Evolutionary conservation across 495 filamentous ascomycete genomes (phyloP).

Genomic region (Penicillium mononematosum): DNA sequence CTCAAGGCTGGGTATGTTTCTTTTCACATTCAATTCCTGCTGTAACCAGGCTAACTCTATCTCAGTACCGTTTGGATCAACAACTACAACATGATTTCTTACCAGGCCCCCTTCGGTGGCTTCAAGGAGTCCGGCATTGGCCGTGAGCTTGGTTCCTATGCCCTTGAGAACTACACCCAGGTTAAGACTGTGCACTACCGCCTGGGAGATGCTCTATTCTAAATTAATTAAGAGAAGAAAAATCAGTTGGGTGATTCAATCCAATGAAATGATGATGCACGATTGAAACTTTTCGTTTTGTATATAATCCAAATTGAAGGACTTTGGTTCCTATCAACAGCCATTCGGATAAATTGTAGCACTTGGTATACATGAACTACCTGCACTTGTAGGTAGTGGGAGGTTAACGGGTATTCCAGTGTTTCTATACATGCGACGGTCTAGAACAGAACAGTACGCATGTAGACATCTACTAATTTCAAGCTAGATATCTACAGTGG

Average conservation of each 20-base stretch:
- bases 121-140: constrained; percentile 94
- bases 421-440: too few relatives aligned
- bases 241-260: background rate
- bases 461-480: too few relatives aligned
- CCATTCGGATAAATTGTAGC: background rate
- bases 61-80: constrained; percentile 88
- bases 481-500: too few relatives aligned
- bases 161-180: constrained; percentile 90
- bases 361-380: too few relatives aligned
- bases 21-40: background rate
- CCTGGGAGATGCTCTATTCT: constrained; percentile 63
- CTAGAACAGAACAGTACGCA: too few relatives aligned
- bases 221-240: constrained; percentile 14
- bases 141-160: constrained; percentile 91
- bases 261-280: constrained; percentile 13
- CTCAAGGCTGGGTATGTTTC: constrained; percentile 65
- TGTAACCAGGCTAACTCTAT: constrained; percentile 13
- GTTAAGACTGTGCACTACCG: constrained; percentile 65
- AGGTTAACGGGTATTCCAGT: too few relatives aligned
- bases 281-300: constrained; percentile 13
- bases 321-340: background rate
- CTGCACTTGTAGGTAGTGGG: too few relatives aligned
- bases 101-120: constrained; percentile 84
- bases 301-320: constrained; percentile 20
- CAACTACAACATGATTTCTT: constrained; percentile 82